Evolutionary conservation across 2,329 filamentous ascomycete species (phyloP), one percentile per base, ranked within the genome.

Genomic region (Paracorniculantispora psalliotae): DNA sequence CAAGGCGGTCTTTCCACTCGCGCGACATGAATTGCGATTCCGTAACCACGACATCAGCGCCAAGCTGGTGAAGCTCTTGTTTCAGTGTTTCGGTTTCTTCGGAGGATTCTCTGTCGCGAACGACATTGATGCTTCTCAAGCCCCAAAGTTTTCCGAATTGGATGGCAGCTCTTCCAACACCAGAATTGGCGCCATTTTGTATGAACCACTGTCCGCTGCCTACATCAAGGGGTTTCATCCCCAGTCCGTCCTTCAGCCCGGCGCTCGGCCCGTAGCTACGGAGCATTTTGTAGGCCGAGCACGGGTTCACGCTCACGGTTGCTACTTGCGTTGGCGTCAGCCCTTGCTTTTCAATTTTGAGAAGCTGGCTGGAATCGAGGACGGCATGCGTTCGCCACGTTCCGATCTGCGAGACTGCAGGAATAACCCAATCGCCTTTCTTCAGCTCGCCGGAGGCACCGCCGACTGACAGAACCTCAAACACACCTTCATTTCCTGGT

Each of bases 121-220:
- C 81, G 25, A 99, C 81, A 71, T 97, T 97, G 73, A 99, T 89
- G 69, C 89, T 96, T 68, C 91, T 88, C 68, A 94, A 82, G 0
- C 93, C 93, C 93, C 92, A 97, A 56, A 91, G 81, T 66, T 77
- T 81, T 1, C 84, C 93, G 1, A 99, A 79, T 75, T 99, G 94
- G 64, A 97, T 94, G 12, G 91, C 93, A 2, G 92, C 90, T 41
- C 94, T 81, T 1, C 94, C 94, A 17, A 99, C 94, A 12, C 92
- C 94, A 44, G 87, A 91, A 74, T 99, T 99, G 41, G 93, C 94
- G 8, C 93, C 94, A 71, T 99, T 99, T 75, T 99, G 94, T 49
- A 99, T 86, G 70, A 97, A 91, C 92, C 93, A 99, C 59, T 96
- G 88, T 57, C 92, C 78, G 59, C 78, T 79, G 52, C 77, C 78